These are phyloP conservation scores for Colletotrichum sp. DNA, from an alignment of 2,329 filamentous ascomycete genomes.

Conservation along the genomic window DNA sequence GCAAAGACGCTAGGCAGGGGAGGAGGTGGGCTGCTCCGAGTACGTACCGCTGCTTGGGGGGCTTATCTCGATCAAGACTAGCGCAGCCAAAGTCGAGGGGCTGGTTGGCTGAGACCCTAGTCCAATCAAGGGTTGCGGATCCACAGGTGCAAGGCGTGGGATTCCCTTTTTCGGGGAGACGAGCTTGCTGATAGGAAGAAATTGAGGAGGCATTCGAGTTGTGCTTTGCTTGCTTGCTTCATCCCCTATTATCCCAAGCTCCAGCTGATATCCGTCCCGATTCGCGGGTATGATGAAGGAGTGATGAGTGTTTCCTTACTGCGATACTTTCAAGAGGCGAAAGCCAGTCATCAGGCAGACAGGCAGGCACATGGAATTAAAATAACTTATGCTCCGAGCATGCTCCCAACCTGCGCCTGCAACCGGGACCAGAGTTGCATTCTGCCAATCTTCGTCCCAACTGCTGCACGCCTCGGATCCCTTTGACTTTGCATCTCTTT, in stretches of 20 bases:
- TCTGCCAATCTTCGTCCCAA: slow-evolving; percentile 7
- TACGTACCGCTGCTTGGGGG: not conserved
- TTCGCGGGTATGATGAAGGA: not conserved
- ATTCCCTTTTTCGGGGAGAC: slow-evolving; percentile 17
- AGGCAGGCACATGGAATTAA: not conserved
- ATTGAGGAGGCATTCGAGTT: not conserved
- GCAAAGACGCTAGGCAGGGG: not conserved
- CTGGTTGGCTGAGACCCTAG: slow-evolving; percentile 5
- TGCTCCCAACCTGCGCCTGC: not conserved
- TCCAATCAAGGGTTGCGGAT: not conserved
- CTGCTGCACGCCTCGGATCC: not conserved
- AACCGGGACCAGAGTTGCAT: slow-evolving; percentile 4
- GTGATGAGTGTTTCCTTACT: not conserved
- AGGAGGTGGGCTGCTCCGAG: not conserved
- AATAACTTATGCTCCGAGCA: not conserved
- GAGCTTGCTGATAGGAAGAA: slow-evolving; percentile 15
- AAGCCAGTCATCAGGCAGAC: not conserved
- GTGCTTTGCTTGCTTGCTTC: not conserved
- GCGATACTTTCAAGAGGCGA: not conserved
- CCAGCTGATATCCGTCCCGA: not conserved
- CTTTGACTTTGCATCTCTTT: not conserved
- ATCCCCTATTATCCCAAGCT: not conserved
- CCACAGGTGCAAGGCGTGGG: slow-evolving; percentile 9
- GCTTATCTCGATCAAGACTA: not conserved
- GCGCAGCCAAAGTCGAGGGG: not conserved